phyloP scores from a whole-genome alignment of 1,139 yeast genomes.

The Candida smagusa region DNA sequence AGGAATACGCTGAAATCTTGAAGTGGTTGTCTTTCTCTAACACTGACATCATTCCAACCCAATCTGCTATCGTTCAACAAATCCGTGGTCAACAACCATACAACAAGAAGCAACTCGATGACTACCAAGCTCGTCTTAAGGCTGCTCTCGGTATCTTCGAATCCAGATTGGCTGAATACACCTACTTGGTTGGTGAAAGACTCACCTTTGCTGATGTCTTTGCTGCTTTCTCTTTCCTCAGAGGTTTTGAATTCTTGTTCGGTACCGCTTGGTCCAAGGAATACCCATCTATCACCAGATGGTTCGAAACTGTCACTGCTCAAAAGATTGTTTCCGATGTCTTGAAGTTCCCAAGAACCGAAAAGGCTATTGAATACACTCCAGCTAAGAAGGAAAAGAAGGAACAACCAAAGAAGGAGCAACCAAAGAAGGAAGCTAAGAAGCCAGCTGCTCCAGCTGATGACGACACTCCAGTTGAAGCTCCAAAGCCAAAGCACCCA shows the following conservation, averaged over 20 bases:
- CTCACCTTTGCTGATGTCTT: slow-evolving; percentile 80
- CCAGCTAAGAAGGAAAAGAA: slow-evolving; percentile 85
- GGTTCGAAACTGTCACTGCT: slow-evolving; percentile 73
- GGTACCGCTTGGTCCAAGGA: slow-evolving; percentile 75
- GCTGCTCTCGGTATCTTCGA: slow-evolving; percentile 48
- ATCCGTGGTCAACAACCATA: slow-evolving; percentile 44
- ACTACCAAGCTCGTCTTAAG: slow-evolving; percentile 40
- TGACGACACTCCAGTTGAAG: slow-evolving; percentile 30
- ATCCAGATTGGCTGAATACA: slow-evolving; percentile 66
- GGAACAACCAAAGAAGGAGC: slow-evolving; percentile 16
- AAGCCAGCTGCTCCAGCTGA: slow-evolving; percentile 41
- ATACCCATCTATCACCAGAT: slow-evolving; percentile 77
- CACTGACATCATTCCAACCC: slow-evolving; percentile 59
- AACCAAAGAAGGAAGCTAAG: slow-evolving; percentile 26
- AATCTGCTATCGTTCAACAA: slow-evolving; percentile 29
- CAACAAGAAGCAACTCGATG: slow-evolving; percentile 80
- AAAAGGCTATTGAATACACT: slow-evolving; percentile 62
- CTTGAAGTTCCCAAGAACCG: slow-evolving; percentile 37
- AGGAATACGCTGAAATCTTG: slow-evolving; percentile 68
- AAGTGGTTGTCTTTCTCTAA: slow-evolving; percentile 83
- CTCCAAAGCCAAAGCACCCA: slow-evolving; percentile 87
- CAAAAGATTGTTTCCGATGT: slow-evolving; percentile 50
- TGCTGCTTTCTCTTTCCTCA: slow-evolving; percentile 54
- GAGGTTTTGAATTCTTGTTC: slow-evolving; percentile 66
- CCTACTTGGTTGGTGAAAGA: slow-evolving; percentile 91